Evolutionary conservation across 805 yeast genomes (phyloP).

Genomic region (Saitoella complicata): DNA sequence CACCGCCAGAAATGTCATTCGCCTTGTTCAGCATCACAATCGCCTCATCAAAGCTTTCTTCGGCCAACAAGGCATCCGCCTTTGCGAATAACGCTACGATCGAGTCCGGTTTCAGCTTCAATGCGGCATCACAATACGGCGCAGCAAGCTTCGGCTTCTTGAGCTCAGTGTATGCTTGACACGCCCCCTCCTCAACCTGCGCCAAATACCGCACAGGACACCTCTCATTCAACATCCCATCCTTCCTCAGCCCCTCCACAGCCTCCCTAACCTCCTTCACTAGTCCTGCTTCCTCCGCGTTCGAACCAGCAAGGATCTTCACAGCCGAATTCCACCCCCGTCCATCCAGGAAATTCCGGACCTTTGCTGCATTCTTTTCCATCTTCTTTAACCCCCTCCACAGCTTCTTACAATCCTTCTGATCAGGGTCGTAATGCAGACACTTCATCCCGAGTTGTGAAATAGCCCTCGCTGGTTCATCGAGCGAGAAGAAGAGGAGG

Average conservation of each 20-base stretch:
- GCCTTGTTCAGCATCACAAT: not conserved
- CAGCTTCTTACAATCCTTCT: constrained; percentile 34
- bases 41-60: constrained; percentile 16
- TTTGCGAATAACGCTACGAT: constrained; percentile 16
- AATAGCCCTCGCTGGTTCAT: constrained; percentile 36
- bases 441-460: constrained; percentile 42
- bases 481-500: constrained; percentile 35
- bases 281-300: constrained; percentile 9
- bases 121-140: constrained; percentile 16
- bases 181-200: constrained; percentile 11
- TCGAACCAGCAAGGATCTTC: constrained; percentile 1
- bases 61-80: constrained; percentile 10
- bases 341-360: constrained; percentile 3
- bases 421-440: constrained; percentile 63
- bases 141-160: constrained; percentile 16
- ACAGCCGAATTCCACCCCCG: constrained; percentile 7
- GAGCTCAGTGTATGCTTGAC: constrained; percentile 14
- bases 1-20: not conserved
- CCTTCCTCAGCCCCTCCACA: constrained; percentile 2
- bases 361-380: constrained; percentile 9
- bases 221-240: not conserved
- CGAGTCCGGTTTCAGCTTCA: constrained; percentile 16
- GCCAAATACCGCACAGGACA: constrained; percentile 6
- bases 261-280: constrained; percentile 11
- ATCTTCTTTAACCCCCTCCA: constrained; percentile 12